A percentile compares a stretch with the other conserved stretches of the same genome.
phyloP scores from a whole-genome alignment of 2,329 filamentous ascomycete genomes.

The Colletotrichum magnum region DNA sequence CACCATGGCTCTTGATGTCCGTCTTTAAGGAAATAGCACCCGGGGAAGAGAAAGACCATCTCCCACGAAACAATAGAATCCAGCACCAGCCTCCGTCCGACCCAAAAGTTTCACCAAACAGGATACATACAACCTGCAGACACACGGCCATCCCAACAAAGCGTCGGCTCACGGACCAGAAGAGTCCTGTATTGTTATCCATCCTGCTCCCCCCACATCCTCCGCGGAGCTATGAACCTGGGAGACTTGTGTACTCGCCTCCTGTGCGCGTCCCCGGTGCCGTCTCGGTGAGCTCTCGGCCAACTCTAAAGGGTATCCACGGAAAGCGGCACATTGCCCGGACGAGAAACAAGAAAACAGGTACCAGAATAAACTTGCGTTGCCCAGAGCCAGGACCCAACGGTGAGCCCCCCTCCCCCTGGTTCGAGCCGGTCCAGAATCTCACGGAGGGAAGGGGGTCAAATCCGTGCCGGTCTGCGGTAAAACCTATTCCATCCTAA shows the following conservation, averaged over 20 bases:
- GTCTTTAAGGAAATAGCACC: neutral
- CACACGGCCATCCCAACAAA: slow-evolving; percentile 3
- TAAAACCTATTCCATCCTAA: no score
- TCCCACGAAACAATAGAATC: slow-evolving; percentile 24
- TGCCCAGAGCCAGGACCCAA: no score
- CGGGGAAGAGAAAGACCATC: neutral
- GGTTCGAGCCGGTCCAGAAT: neutral
- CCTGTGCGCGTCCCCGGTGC: neutral
- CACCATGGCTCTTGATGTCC: neutral
- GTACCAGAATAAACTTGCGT: neutral
- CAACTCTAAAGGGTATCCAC: slow-evolving; percentile 2
- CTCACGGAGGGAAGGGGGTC: neutral
- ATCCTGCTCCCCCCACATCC: neutral
- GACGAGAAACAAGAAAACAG: neutral
- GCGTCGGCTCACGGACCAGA: slow-evolving; percentile 32
- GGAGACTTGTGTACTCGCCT: neutral
- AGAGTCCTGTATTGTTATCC: neutral
- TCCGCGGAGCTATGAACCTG: slow-evolving; percentile 5
- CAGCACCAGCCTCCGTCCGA: slow-evolving; percentile 12
- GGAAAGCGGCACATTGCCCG: neutral
- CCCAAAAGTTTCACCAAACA: slow-evolving; percentile 26
- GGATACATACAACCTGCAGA: neutral
- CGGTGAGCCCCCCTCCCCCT: no score
- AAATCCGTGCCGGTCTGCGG: no score
- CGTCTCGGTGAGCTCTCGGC: slow-evolving; percentile 24